These are phyloP conservation scores for Neodidymelliopsis sp. DNA, from an alignment of 2,329 filamentous ascomycete species.

Conservation along the genomic window DNA sequence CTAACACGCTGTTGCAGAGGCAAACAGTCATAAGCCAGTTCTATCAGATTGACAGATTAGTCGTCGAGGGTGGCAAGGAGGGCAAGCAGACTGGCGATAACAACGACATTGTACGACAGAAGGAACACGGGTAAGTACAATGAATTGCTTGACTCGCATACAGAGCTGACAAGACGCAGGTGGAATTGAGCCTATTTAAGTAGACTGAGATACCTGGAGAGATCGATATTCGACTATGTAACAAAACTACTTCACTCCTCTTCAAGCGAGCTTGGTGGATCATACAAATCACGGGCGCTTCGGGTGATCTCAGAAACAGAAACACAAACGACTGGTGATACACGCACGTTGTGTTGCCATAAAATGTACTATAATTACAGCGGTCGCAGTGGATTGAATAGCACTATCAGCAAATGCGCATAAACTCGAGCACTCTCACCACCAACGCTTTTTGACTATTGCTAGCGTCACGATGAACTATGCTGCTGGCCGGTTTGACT, in stretches of 20 bases:
- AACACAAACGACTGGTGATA: no score
- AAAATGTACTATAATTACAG: conserved; percentile 9
- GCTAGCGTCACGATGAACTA: background rate
- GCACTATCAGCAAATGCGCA: conserved; percentile 1
- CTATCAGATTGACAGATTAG: conserved; percentile 88
- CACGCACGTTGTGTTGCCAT: background rate
- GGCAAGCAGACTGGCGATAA: conserved; percentile 74
- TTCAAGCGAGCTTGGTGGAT: background rate
- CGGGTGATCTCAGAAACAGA: background rate
- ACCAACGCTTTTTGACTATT: background rate
- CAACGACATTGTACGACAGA: conserved; percentile 75
- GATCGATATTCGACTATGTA: background rate
- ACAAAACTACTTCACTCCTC: conserved; percentile 4
- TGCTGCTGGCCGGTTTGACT: no score
- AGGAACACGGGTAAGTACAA: conserved; percentile 73
- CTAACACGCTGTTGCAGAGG: conserved; percentile 68
- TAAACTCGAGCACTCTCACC: background rate
- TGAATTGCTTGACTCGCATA: background rate
- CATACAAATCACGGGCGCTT: background rate
- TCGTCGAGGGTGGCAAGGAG: conserved; percentile 86
- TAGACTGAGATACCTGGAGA: background rate
- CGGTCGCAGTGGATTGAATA: background rate
- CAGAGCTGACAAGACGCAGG: conserved; percentile 25
- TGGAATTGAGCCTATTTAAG: conserved; percentile 29
- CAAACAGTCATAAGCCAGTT: conserved; percentile 96